phyloP scores from a whole-genome alignment of 805 yeast species.

The Candida qinlingensis region DNA sequence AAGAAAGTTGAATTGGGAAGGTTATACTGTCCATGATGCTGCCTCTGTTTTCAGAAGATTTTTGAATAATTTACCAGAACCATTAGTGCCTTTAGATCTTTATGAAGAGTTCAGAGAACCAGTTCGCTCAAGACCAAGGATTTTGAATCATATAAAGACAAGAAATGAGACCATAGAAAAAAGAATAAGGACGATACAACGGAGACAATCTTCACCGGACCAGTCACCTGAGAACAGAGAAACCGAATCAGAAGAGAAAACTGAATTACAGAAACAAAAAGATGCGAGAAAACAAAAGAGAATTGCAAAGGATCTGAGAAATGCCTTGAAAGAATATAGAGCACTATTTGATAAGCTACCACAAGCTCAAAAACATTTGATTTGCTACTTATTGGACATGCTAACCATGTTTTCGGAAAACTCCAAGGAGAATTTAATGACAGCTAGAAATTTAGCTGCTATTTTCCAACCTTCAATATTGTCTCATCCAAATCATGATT shows the following conservation, averaged over 20 bases:
- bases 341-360: conserved; percentile 65
- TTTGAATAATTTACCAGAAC: conserved; percentile 85
- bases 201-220: conserved; percentile 3
- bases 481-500: conserved; percentile 88
- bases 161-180: conserved; percentile 41
- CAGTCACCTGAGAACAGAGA: background rate
- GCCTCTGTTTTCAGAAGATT: conserved; percentile 85
- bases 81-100: conserved; percentile 71
- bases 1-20: conserved; percentile 78
- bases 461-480: conserved; percentile 95
- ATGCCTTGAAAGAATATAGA: conserved; percentile 70
- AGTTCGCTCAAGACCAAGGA: conserved; percentile 54
- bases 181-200: conserved; percentile 27
- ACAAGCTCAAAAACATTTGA: conserved; percentile 68
- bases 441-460: conserved; percentile 89
- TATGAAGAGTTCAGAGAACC: conserved; percentile 81
- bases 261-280: conserved; percentile 26
- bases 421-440: conserved; percentile 78
- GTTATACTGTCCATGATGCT: conserved; percentile 94
- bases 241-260: conserved; percentile 20
- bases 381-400: conserved; percentile 82
- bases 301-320: conserved; percentile 57
- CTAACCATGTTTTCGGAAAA: conserved; percentile 80
- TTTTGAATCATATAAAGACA: conserved; percentile 59
- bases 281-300: conserved; percentile 42